Evolutionary conservation across 768 basidiomycete genomes (phyloP).

Genomic region (Scleroderma citrinum): DNA sequence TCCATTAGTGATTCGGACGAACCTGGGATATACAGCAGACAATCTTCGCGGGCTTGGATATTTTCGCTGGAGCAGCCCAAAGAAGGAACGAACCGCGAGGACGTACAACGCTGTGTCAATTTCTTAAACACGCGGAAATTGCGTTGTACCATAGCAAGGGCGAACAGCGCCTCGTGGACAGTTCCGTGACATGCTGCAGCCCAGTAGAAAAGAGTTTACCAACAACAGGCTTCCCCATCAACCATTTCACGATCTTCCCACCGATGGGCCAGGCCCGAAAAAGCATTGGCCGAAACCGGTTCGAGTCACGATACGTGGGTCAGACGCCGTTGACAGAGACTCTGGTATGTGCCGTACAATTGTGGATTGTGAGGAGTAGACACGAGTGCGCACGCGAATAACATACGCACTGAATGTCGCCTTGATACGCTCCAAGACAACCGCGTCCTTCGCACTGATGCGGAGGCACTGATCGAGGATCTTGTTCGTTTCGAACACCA

Average conservation of each 20-base stretch:
- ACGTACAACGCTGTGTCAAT: slow-evolving; percentile 16
- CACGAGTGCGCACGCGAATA: too few species aligned
- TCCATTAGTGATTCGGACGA: slow-evolving; percentile 12
- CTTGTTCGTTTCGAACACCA: not conserved
- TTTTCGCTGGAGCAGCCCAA: slow-evolving; percentile 9
- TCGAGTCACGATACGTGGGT: not conserved
- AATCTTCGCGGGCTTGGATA: slow-evolving; percentile 25
- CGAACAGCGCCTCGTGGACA: slow-evolving; percentile 17
- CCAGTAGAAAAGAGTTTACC: slow-evolving; percentile 12
- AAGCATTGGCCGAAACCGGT: slow-evolving; percentile 2
- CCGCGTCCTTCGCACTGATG: not conserved
- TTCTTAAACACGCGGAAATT: slow-evolving; percentile 26
- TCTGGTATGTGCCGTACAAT: too few species aligned
- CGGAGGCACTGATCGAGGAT: slow-evolving; percentile 1
- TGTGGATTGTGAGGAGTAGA: too few species aligned
- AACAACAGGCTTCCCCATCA: slow-evolving; percentile 4
- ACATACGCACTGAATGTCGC: too few species aligned
- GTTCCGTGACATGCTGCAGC: slow-evolving; percentile 9
- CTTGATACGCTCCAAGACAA: not conserved
- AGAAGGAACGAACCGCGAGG: slow-evolving; percentile 16
- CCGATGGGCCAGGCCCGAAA: slow-evolving; percentile 10
- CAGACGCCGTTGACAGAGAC: not conserved
- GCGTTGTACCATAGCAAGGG: slow-evolving; percentile 15
- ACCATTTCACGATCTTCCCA: slow-evolving; percentile 13
- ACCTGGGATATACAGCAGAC: slow-evolving; percentile 15